Base-by-base conservation (phyloP, 2,329 filamentous ascomycete genomes). In the Aphanocladium album region DNA sequence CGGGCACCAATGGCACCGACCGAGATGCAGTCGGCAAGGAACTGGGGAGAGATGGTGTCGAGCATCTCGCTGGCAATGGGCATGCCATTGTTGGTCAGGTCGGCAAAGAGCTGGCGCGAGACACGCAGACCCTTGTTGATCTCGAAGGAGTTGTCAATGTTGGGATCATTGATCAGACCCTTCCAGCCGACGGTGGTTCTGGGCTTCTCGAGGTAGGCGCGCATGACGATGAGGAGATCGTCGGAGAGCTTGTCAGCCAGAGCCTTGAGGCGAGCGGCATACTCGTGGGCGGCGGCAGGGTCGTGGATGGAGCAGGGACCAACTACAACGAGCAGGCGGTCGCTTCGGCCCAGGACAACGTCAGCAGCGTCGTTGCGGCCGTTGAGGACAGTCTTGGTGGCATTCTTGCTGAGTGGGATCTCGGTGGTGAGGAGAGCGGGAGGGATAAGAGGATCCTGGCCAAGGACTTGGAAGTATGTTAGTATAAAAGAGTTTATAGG, bases 131-230 rank as follows among this genome's bases (percentile, higher is more conserved):
- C 95, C 83, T 98, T 98, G 86, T 99, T 99, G 82, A 99, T 99
- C 80, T 96, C 86, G 88, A 90, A 99, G 72, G 89, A 95, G 74
- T 95, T 89, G 76, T 99, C 91, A 74, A 99, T 96, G 71, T 98
- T 93, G 2, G 95, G 95, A 76, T 99, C 95, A 78, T 99, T 99
- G 83, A 99, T 97, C 75, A 99, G 83, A 57, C 95, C 95, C 80
- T 99, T 99, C 95, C 95, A 99, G 73, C 95, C 95, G 54, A 99
- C 93, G 0, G 95, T 99, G 54, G 95, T 99, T 63, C 95, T 89
- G 46, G 95, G 95, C 83, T 99, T 99, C 83, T 99, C 95, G 56
- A 99, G 89, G 84, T 99, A 99, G 72, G 93, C 92, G 69, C 95
- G 91, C 95, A 99, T 99, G 71, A 99, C 88, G 74, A 99, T 90